phyloP scores from a whole-genome alignment of 768 basidiomycete species.

The Gloeophyllum trabeum region DNA sequence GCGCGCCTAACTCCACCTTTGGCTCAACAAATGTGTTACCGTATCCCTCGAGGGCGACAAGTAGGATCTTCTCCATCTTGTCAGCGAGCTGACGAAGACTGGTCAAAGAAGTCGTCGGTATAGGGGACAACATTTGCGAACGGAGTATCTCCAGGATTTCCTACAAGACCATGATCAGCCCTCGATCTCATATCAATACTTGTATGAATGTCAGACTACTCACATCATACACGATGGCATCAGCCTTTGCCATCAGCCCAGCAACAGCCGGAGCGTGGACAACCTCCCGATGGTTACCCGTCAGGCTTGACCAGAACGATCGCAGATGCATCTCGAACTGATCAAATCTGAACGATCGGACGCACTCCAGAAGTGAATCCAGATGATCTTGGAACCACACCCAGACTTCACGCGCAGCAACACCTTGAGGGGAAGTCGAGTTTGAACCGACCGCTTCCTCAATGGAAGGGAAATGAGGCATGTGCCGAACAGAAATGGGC shows the following conservation, averaged over 20 bases:
- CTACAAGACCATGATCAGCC: conserved; percentile 25
- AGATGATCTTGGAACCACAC: conserved; percentile 88
- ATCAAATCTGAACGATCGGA: conserved; percentile 73
- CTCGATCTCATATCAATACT: conserved; percentile 6
- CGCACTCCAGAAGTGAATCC: conserved; percentile 69
- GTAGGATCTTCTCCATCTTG: conserved; percentile 86
- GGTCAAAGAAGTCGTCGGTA: conserved; percentile 53
- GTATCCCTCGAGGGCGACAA: conserved; percentile 72
- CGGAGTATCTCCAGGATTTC: conserved; percentile 83
- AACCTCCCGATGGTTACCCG: conserved; percentile 71
- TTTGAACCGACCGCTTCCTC: conserved; percentile 73
- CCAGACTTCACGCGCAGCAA: conserved; percentile 84
- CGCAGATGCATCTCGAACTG: conserved; percentile 84
- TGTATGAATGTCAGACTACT: conserved; percentile 19
- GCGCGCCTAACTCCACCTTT: conserved; percentile 82
- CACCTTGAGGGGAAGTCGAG: conserved; percentile 64
- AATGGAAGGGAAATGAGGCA: conserved; percentile 75
- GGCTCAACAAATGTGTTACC: conserved; percentile 87
- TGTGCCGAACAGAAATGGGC: conserved; percentile 56
- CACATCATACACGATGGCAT: conserved; percentile 87
- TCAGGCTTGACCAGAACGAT: conserved; percentile 73
- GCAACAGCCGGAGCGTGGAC: conserved; percentile 86
- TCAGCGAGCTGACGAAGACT: conserved; percentile 74
- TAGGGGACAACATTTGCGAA: conserved; percentile 73
- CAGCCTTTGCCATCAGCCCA: conserved; percentile 80